phyloP scores from a whole-genome alignment of 164 flowering plant species.

The Liriodendron chinense region DNA sequence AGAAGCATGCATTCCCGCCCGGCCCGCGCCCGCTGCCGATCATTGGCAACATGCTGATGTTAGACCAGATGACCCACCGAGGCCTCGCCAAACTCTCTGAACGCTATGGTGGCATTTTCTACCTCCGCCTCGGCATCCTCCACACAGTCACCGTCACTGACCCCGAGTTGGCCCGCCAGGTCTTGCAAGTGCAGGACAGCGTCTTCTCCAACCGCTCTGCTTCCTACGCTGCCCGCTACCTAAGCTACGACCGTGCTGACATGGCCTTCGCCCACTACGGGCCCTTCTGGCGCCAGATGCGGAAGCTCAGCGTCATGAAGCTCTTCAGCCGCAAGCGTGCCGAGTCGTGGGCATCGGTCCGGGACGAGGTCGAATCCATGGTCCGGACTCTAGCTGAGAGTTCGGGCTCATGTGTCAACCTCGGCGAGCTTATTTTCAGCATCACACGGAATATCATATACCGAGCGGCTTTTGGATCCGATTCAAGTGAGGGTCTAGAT shows the following conservation, averaged over 20 bases:
- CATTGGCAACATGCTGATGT: slow-evolving; percentile 72
- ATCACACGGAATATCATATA: slow-evolving; percentile 54
- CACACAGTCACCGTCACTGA: slow-evolving; percentile 54
- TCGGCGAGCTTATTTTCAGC: slow-evolving; percentile 61
- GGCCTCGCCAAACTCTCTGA: slow-evolving; percentile 65
- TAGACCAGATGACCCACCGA: slow-evolving; percentile 79
- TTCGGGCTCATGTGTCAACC: slow-evolving; percentile 38
- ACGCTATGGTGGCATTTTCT: slow-evolving; percentile 58
- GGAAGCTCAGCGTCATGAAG: slow-evolving; percentile 78
- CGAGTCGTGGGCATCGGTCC: slow-evolving; percentile 79
- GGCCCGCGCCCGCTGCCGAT: slow-evolving; percentile 70
- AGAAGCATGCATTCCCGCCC: slow-evolving; percentile 57
- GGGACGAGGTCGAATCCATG: slow-evolving; percentile 59
- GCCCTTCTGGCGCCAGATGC: slow-evolving; percentile 91
- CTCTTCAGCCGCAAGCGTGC: slow-evolving; percentile 72
- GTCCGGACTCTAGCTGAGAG: slow-evolving; percentile 25
- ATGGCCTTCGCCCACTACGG: slow-evolving; percentile 91
- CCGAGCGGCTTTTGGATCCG: slow-evolving; percentile 74
- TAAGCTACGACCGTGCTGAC: slow-evolving; percentile 75
- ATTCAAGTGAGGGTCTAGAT: slow-evolving; percentile 45
- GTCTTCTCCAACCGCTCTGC: slow-evolving; percentile 77
- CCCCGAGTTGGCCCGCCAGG: slow-evolving; percentile 66
- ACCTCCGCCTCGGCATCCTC: slow-evolving; percentile 54
- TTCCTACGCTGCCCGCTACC: slow-evolving; percentile 55
- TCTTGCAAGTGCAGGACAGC: slow-evolving; percentile 71